These are phyloP conservation scores for Tausonia pullulans DNA, from an alignment of 1,284 basidiomycete species.

Conservation along the genomic window DNA sequence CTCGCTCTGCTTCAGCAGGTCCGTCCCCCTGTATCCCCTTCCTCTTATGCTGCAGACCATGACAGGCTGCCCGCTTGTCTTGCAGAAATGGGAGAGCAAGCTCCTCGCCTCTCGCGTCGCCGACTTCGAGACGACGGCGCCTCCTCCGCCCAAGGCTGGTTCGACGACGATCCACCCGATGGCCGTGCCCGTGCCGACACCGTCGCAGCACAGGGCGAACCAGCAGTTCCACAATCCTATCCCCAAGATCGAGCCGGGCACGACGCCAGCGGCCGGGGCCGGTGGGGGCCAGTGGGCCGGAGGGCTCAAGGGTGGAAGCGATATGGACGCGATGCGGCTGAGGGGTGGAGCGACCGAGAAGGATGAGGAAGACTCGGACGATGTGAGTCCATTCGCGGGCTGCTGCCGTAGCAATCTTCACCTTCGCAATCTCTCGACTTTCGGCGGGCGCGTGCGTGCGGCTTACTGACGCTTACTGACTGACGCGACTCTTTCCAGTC, in stretches of 20 bases:
- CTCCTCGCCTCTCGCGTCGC: conserved; percentile 85
- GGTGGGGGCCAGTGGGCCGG: conserved; percentile 2
- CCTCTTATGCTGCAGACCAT: conserved; percentile 1
- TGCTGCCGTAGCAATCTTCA: background rate
- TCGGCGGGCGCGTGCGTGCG: too few species aligned
- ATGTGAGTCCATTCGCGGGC: background rate
- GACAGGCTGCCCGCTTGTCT: background rate
- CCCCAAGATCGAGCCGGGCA: too few species aligned
- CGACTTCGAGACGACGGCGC: conserved; percentile 62
- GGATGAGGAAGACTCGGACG: conserved; percentile 11
- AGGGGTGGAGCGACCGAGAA: background rate
- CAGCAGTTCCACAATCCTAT: conserved; percentile 45
- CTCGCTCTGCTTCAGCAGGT: conserved; percentile 77
- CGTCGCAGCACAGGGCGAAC: conserved; percentile 43
- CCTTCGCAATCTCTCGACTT: too few species aligned
- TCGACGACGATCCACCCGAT: conserved; percentile 26
- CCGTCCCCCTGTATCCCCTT: conserved; percentile 31
- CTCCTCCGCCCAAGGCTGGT: conserved; percentile 27
- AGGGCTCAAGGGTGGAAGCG: conserved; percentile 3
- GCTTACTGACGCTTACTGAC: too few species aligned
- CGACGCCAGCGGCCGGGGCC: too few species aligned
- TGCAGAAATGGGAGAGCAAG: conserved; percentile 87
- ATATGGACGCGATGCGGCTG: background rate
- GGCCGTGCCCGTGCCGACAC: conserved; percentile 27
- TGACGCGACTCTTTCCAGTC: too few species aligned